Conservation (phyloP, 2,329 filamentous ascomycete species). For the Penicillium aurantiogriseum region DNA sequence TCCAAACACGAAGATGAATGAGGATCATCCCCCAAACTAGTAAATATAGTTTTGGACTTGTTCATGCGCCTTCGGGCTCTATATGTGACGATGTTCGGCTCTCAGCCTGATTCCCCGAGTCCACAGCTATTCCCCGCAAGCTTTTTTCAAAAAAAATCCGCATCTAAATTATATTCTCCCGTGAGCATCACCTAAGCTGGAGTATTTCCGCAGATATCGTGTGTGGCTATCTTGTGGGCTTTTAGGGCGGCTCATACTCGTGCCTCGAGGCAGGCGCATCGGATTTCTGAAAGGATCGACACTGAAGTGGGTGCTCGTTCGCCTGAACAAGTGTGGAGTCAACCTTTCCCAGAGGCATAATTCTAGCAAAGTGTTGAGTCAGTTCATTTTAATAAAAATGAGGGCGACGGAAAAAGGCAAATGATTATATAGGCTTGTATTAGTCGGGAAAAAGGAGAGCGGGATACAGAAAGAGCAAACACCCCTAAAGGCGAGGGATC, state of each 20-base stretch:
- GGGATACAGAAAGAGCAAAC: too few relatives aligned
- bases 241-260: background rate
- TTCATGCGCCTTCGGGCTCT: too few relatives aligned
- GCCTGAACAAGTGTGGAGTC: background rate
- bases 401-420: too few relatives aligned
- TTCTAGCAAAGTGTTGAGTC: background rate
- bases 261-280: background rate
- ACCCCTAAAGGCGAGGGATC: too few relatives aligned
- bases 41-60: too few relatives aligned
- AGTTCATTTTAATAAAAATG: too few relatives aligned
- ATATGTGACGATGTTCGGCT: background rate
- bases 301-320: background rate
- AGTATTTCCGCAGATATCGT: background rate
- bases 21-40: too few relatives aligned
- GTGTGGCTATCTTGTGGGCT: background rate
- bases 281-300: background rate
- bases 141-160: too few relatives aligned
- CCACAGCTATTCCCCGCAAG: background rate
- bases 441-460: too few relatives aligned
- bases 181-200: background rate
- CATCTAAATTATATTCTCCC: background rate
- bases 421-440: too few relatives aligned
- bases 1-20: too few relatives aligned
- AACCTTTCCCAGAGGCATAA: background rate
- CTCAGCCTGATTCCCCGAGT: background rate